Evolutionary conservation across 1,139 yeast species (phyloP).

Genomic region (Blastobotrys niveus): DNA sequence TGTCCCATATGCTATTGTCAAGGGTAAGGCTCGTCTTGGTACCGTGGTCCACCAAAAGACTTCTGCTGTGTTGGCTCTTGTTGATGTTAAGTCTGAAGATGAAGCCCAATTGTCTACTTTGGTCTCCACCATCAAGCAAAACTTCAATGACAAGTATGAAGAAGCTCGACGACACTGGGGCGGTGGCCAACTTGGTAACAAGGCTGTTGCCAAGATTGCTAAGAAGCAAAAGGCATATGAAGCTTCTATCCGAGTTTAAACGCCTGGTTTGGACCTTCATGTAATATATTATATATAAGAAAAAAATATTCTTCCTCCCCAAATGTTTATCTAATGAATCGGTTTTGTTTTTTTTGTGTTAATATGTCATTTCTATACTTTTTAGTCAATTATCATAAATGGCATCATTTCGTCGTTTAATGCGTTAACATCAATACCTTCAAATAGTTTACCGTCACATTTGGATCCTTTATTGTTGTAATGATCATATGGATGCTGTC

Average conservation of each 20-base stretch:
- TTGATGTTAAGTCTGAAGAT: conserved; percentile 90
- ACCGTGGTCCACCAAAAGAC: conserved; percentile 96
- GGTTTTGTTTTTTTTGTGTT: neutral
- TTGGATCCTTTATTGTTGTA: conserved; percentile 40
- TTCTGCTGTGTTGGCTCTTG: conserved; percentile 93
- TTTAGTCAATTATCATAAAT: too few species aligned
- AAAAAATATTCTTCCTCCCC: neutral
- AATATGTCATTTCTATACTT: conserved; percentile 1
- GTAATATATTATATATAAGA: neutral
- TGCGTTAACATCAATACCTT: conserved; percentile 49
- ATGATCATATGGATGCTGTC: conserved; percentile 50
- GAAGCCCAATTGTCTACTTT: conserved; percentile 90
- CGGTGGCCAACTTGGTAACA: conserved; percentile 96
- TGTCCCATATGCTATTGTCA: conserved; percentile 96
- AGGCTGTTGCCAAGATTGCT: conserved; percentile 71
- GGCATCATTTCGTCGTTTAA: conserved; percentile 6
- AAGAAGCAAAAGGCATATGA: conserved; percentile 50
- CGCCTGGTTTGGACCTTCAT: too few species aligned
- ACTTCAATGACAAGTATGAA: conserved; percentile 89
- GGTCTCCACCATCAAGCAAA: conserved; percentile 85
- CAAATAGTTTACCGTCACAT: conserved; percentile 52
- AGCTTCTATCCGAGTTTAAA: conserved; percentile 41
- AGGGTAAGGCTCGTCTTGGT: conserved; percentile 99
- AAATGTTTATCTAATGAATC: too few species aligned
- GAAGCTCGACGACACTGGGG: conserved; percentile 99